phyloP scores from a whole-genome alignment of 2,329 filamentous ascomycete species.

The Tolypocladium paradoxum region DNA sequence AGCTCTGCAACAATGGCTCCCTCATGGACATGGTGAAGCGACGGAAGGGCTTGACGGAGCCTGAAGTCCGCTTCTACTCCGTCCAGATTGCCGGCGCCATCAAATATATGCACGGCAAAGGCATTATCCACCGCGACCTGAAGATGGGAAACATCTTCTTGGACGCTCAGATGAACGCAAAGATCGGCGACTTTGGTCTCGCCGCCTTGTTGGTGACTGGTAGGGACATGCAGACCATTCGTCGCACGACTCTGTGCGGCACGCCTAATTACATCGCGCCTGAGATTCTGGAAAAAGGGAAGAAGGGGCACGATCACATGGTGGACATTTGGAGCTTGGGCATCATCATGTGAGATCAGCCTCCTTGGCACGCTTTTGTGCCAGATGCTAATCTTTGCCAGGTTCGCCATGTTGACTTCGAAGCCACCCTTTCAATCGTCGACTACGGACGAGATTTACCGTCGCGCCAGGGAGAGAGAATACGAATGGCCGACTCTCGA shows the following conservation, averaged over 20 bases:
- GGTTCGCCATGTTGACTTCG: constrained; percentile 92
- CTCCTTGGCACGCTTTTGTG: background rate
- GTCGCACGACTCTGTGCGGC: constrained; percentile 87
- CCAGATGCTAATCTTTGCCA: constrained; percentile 18
- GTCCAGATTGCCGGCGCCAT: constrained; percentile 94
- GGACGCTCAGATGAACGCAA: constrained; percentile 90
- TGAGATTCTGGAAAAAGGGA: constrained; percentile 88
- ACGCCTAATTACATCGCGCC: constrained; percentile 98
- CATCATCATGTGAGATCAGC: constrained; percentile 66
- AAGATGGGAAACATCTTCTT: constrained; percentile 98
- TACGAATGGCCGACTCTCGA: constrained; percentile 69
- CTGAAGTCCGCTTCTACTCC: constrained; percentile 87
- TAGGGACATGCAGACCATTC: constrained; percentile 73
- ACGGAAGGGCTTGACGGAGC: constrained; percentile 79
- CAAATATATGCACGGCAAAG: constrained; percentile 93
- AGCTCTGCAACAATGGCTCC: constrained; percentile 90
- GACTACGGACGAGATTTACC: constrained; percentile 78
- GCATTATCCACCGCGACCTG: constrained; percentile 90
- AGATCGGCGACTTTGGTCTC: constrained; percentile 93
- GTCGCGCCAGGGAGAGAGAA: constrained; percentile 56
- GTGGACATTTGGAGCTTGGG: constrained; percentile 98
- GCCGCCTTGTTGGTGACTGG: constrained; percentile 86
- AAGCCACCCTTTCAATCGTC: constrained; percentile 93
- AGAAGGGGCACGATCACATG: constrained; percentile 92
- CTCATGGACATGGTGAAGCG: constrained; percentile 97